phyloP scores from a whole-genome alignment of 306 rosid species.

The Vicia faba region DNA sequence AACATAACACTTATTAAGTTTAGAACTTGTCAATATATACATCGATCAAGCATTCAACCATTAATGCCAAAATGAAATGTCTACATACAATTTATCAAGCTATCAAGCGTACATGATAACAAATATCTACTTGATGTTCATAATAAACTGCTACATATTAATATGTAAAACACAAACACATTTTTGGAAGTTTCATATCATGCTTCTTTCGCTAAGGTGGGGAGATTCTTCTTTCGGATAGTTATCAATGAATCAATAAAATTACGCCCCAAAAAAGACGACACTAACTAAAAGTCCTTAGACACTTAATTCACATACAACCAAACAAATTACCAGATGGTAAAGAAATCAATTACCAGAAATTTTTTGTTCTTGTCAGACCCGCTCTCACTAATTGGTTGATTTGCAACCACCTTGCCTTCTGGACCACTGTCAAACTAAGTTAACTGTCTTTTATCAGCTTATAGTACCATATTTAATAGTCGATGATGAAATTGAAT shows the following conservation, averaged over 20 bases:
- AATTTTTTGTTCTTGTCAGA: constrained; percentile 36
- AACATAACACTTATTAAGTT: constrained; percentile 5
- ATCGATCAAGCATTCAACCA: constrained; percentile 9
- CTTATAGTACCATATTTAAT: too few species aligned
- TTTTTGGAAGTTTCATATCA: too few species aligned
- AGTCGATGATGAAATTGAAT: too few species aligned
- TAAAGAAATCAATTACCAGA: constrained; percentile 48
- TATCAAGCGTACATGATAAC: neutral
- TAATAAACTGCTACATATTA: too few species aligned
- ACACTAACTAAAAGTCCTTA: constrained; percentile 1
- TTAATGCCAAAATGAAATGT: neutral
- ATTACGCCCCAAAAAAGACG: too few species aligned
- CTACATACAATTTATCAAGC: neutral
- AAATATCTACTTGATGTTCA: neutral
- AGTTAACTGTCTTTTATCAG: too few species aligned
- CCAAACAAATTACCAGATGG: neutral
- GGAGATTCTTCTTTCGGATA: too few species aligned
- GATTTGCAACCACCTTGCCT: constrained; percentile 16
- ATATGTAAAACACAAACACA: too few species aligned
- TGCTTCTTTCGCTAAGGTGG: too few species aligned
- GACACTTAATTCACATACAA: neutral
- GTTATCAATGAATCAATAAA: too few species aligned
- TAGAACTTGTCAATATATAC: neutral
- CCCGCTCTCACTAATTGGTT: too few species aligned
- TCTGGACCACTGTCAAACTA: too few species aligned